Base-by-base conservation (phyloP, 805 yeast genomes). In the Kuraishia borneana region DNA sequence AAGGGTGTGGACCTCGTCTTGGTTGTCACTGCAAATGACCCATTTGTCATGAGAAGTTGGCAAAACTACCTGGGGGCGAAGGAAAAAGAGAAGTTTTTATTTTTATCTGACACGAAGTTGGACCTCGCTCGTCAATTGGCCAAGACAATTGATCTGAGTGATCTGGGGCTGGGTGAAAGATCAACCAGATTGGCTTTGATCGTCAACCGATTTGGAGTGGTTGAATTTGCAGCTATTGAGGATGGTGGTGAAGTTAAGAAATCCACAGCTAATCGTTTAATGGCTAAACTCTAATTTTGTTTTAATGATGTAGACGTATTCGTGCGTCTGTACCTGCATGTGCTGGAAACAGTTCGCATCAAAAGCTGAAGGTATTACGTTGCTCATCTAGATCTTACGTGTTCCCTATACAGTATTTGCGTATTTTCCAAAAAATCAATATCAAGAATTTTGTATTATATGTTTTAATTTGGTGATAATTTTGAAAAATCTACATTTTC, bases 141-240 rank as follows among this genome's bases (percentile, higher is more conserved):
- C 28, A 68, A 70, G 41, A 58, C 68, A 23, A 52, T 69, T 34
- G 78, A 77, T 45, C 63, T 72, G 38, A 64, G 70, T 33, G 65
- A 63, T 12, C 54, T 54, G 37, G 83, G 77, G 14, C 52, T 73
- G 40, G 79, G 80, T 18, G 47, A 56, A 31, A 67, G 87, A 58
- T 68, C 81, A 35, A 65, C 65, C 39, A 70, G 94, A 57, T 80
- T 71, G 58, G 82, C 85, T 33, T 56, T 77, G 33, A 62, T 83
- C 40, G 75, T 81, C 36, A 75, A 74, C 38, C 41, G 47, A 39
- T 47, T 60, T 42, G 68, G 68, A 22, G 48, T 54, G 19, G 61
- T 66, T 36, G 50, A 47, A 26, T 63, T 34, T 34, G 42, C 47
- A n/a, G 50, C 47, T 18, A 34, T 42, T 21, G 54, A 50, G 33